Conservation (phyloP, 2,329 filamentous ascomycete genomes). For the Hymenotorrendiella dingleyae region DNA sequence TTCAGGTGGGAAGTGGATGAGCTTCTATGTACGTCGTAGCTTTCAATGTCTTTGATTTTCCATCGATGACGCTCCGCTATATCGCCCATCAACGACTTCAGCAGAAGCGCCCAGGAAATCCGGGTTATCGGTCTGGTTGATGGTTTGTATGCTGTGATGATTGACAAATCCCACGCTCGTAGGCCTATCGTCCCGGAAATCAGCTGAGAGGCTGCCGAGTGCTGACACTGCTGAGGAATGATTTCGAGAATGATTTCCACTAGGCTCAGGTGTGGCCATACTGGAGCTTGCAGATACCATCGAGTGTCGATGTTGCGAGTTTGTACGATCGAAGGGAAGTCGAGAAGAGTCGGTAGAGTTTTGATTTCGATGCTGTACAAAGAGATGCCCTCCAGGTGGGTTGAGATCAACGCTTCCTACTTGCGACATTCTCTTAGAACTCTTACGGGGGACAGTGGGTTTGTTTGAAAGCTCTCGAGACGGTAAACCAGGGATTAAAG, state of each 20-base stretch:
- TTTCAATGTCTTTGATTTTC: slow-evolving; percentile 15
- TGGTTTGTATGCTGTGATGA: slow-evolving; percentile 50
- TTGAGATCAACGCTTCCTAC: slow-evolving; percentile 19
- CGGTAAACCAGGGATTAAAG: slow-evolving; percentile 36
- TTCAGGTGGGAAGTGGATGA: too few species aligned
- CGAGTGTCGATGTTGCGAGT: slow-evolving; percentile 47
- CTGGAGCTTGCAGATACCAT: slow-evolving; percentile 47
- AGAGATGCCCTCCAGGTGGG: slow-evolving; percentile 6
- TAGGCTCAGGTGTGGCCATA: slow-evolving; percentile 40
- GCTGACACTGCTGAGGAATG: slow-evolving; percentile 19
- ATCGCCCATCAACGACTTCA: slow-evolving; percentile 45
- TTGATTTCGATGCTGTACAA: slow-evolving; percentile 15
- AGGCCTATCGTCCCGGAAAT: slow-evolving; percentile 40
- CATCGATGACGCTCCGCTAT: slow-evolving; percentile 19
- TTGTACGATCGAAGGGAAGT: slow-evolving; percentile 52
- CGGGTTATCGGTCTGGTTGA: slow-evolving; percentile 43
- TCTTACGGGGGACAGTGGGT: slow-evolving; percentile 61
- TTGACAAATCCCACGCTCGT: slow-evolving; percentile 52
- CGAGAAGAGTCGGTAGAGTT: slow-evolving; percentile 30
- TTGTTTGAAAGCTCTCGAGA: slow-evolving; percentile 13
- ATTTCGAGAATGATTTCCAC: slow-evolving; percentile 37
- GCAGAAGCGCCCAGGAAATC: slow-evolving; percentile 49
- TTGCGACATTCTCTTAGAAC: slow-evolving; percentile 52
- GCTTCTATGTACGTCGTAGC: neutral
- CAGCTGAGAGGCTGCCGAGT: slow-evolving; percentile 28